Evolutionary conservation across 345 rosid genomes (phyloP), one percentile per base, ranked within the genome.

Genomic region (Triadica sebifera): DNA sequence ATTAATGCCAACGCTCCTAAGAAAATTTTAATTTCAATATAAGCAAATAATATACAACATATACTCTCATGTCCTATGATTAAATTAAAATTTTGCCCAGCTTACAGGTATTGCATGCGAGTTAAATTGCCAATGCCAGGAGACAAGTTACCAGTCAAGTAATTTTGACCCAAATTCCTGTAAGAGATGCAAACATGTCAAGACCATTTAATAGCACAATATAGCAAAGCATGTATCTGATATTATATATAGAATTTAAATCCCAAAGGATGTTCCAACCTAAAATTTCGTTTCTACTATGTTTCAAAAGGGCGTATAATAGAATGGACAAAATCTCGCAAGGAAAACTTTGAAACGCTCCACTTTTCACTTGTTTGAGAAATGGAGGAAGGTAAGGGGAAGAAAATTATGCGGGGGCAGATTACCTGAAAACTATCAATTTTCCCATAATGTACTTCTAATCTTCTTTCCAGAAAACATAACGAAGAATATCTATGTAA

Each of bases 31-130:
- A 61, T 12, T 53, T 75, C 55, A 62, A 52, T 0, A 53, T 49
- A 47, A 56, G 70, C 10, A 62, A 55, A 51, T 39, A 39, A 67
- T 17, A 41, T 63, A 16, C 4, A n/a, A 12, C 4, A 38, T 41
- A 29, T 49, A 25, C 4, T 29, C 19, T 22, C 0, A 58, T 24
- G 38, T 41, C 25, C 5, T 34, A 8, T 45, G 25, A 62, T 12
- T 11, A 34, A 58, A 61, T 16, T 53, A 39, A 49, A 51, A 37
- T 45, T 22, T 6, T 52, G 16, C 74, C 2, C 62, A 73, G 69
- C 86, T 68, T 87, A 89, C 97, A 93, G 81, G 74, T 80, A 86
- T 78, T 83, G 92, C 92, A 89, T 78, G 67, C 75, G 73, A 62
- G 83, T 87, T 34, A 89, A 75, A 73, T 84, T 87, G 61, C 82